Conservation (phyloP, 2,329 filamentous ascomycete genomes). For the Aspergillus sp. region DNA sequence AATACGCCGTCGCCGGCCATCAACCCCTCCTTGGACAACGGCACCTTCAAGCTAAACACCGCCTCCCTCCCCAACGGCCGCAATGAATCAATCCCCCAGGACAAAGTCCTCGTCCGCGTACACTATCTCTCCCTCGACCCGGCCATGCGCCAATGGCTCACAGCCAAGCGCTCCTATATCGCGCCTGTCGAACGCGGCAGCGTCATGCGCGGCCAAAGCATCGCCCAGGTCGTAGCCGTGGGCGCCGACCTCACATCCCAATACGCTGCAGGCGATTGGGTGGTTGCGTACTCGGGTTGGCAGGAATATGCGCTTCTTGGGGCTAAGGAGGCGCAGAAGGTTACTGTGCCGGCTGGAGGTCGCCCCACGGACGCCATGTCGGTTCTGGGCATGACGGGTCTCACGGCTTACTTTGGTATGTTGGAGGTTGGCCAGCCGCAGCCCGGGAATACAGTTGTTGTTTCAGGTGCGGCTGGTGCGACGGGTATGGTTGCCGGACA, state of each 20-base stretch:
- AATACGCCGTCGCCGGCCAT: constrained; percentile 29
- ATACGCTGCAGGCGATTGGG: constrained; percentile 38
- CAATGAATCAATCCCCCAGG: constrained; percentile 32
- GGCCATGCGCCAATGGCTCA: constrained; percentile 69
- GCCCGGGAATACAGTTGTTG: constrained; percentile 66
- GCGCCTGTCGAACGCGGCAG: constrained; percentile 62
- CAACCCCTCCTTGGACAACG: constrained; percentile 27
- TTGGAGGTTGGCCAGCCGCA: constrained; percentile 61
- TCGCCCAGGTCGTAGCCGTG: constrained; percentile 53
- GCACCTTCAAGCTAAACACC: constrained; percentile 31
- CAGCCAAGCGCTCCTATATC: constrained; percentile 54
- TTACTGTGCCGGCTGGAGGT: constrained; percentile 42
- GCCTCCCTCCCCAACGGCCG: constrained; percentile 10
- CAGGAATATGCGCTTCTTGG: constrained; percentile 56
- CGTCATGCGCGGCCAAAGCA: constrained; percentile 58
- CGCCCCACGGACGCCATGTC: constrained; percentile 55
- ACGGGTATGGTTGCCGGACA: constrained; percentile 71
- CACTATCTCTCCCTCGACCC: constrained; percentile 66
- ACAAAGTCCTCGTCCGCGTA: constrained; percentile 54
- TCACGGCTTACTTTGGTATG: constrained; percentile 73
- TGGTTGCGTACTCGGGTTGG: constrained; percentile 56
- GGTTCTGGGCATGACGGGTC: constrained; percentile 58
- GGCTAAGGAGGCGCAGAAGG: constrained; percentile 44
- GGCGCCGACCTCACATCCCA: constrained; percentile 41
- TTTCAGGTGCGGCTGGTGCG: constrained; percentile 70